Conservation (phyloP, 371 early-diverging fungal species). For the Mucor lusitanicus region DNA sequence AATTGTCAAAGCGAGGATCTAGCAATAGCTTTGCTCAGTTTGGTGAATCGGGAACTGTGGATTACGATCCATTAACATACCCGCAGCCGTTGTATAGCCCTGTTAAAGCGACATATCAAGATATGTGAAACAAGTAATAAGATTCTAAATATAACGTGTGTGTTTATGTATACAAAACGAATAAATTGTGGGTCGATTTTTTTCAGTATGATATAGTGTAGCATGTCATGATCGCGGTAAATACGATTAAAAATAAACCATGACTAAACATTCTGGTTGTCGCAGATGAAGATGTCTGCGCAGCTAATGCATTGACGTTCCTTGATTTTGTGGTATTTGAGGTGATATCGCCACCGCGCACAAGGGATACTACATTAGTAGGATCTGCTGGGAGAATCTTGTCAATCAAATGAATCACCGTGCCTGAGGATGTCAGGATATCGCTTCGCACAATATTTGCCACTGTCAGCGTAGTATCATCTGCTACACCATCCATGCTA, state of each 20-base stretch:
- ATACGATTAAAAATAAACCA: too few relatives aligned
- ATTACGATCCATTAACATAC: neutral
- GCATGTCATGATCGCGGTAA: too few relatives aligned
- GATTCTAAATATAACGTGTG: neutral
- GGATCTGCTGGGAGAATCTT: constrained; percentile 17
- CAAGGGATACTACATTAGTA: neutral
- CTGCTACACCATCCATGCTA: neutral
- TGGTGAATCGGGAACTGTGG: neutral
- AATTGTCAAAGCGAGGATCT: neutral
- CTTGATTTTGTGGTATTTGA: neutral
- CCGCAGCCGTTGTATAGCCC: neutral
- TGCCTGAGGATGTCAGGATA: constrained; percentile 22
- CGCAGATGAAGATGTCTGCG: neutral
- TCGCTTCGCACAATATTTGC: constrained; percentile 23
- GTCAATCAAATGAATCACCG: constrained; percentile 33
- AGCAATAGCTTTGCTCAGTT: neutral
- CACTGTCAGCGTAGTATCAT: neutral
- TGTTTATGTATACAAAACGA: neutral
- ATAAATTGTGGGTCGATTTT: neutral
- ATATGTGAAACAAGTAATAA: neutral
- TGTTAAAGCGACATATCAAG: neutral
- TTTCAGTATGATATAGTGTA: neutral
- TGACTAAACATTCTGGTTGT: neutral
- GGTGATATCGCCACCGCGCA: neutral
- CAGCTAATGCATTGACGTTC: neutral